Percentiles rank a stretch among this genome's conserved stretches.
Conservation (phyloP, 2,329 filamentous ascomycete genomes). For the Aspergillus ochraceus region DNA sequence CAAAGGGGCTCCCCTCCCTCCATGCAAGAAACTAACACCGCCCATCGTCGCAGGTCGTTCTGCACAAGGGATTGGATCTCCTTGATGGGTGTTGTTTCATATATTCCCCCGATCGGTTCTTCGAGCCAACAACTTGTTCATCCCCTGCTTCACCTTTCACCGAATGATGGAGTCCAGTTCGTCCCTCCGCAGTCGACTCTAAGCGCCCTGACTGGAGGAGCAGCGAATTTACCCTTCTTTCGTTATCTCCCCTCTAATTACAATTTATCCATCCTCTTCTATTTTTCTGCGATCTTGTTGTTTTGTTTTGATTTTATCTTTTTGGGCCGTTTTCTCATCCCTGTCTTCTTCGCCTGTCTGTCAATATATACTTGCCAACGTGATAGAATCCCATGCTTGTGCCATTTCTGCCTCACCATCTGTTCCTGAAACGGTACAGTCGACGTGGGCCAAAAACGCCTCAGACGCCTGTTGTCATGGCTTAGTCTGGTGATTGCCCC, state of each 20-base stretch:
- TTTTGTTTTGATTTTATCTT: not conserved
- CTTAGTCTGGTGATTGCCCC: conserved; percentile 3
- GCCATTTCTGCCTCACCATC: conserved; percentile 20
- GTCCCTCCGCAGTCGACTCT: not conserved
- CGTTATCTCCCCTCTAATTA: not conserved
- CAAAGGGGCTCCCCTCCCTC: not conserved
- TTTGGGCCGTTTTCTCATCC: not conserved
- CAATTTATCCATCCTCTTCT: not conserved
- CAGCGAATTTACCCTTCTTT: conserved; percentile 1
- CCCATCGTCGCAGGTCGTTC: conserved; percentile 2
- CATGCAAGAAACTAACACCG: conserved; percentile 10
- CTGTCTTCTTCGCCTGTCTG: not conserved
- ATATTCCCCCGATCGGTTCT: conserved; percentile 6
- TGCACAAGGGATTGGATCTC: conserved; percentile 12
- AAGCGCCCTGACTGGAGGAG: conserved; percentile 1
- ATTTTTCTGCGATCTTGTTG: not conserved
- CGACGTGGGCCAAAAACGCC: conserved; percentile 9
- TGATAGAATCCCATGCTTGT: not conserved
- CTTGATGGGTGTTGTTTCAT: conserved; percentile 16
- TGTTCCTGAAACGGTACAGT: conserved; percentile 21
- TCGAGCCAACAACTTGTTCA: not conserved
- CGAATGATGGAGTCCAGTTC: conserved; percentile 1
- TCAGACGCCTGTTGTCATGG: conserved; percentile 19
- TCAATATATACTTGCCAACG: not conserved
- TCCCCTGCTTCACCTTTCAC: conserved; percentile 8